These are phyloP conservation scores for Vitis rotundifolia DNA, from an alignment of 164 flowering plant species.

Conservation along the genomic window DNA sequence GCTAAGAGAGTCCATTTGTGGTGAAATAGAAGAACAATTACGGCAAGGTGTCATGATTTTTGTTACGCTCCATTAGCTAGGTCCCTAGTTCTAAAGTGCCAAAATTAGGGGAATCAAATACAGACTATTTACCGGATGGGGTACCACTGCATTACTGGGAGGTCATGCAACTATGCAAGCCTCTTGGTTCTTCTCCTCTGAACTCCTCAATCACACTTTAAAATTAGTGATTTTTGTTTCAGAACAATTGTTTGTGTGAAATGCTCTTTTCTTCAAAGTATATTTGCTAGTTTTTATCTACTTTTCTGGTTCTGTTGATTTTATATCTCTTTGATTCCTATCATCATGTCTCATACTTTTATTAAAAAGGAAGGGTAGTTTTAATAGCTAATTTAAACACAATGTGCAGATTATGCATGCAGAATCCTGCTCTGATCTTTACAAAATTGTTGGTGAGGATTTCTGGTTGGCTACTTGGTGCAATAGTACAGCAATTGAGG, in stretches of 20 bases:
- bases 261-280: no score
- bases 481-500: conserved; percentile 79
- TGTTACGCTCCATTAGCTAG: no score
- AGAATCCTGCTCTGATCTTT: conserved; percentile 75
- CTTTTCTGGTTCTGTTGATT: neutral
- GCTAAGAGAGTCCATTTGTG: no score
- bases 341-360: neutral
- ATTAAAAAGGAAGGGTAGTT: neutral
- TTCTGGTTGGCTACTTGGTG: conserved; percentile 96
- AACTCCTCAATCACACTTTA: neutral
- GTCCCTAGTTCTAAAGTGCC: no score
- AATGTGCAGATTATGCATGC: conserved; percentile 62
- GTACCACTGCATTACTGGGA: no score
- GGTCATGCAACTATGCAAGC: no score
- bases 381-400: neutral
- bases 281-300: no score
- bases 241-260: no score
- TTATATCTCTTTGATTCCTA: neutral
- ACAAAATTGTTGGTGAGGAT: conserved; percentile 74
- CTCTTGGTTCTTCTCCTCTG: neutral
- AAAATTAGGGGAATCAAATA: no score
- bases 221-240: neutral
- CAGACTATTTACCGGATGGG: no score
- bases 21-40: no score
- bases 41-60: no score